A percentile compares a stretch with the other conserved stretches of the same genome.
phyloP scores from a whole-genome alignment of 2,329 filamentous ascomycete species.

The Beauveria caledonica region DNA sequence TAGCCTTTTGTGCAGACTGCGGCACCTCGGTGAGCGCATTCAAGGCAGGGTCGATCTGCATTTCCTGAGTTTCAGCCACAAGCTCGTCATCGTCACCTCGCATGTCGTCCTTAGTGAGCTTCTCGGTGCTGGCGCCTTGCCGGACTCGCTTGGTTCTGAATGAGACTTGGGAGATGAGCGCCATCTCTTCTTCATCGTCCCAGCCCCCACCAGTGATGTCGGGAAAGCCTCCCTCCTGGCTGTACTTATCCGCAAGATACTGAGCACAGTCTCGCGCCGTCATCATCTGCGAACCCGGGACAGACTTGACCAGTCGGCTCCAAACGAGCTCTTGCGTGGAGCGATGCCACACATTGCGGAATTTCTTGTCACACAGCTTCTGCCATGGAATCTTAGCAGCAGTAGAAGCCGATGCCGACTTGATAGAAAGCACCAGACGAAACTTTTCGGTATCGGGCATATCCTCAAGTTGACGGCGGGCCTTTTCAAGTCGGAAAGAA shows the following conservation, averaged over 20 bases:
- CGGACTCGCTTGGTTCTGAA: slow-evolving; percentile 3
- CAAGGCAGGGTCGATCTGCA: slow-evolving; percentile 26
- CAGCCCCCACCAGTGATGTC: slow-evolving; percentile 23
- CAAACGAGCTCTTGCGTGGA: slow-evolving; percentile 31
- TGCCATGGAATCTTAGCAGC: slow-evolving; percentile 40
- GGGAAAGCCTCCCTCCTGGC: slow-evolving; percentile 26
- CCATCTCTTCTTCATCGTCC: slow-evolving; percentile 26
- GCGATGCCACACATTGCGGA: slow-evolving; percentile 31
- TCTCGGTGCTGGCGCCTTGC: slow-evolving; percentile 22
- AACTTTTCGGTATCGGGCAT: slow-evolving; percentile 39
- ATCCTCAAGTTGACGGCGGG: slow-evolving; percentile 31
- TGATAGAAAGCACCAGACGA: slow-evolving; percentile 34
- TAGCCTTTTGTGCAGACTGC: slow-evolving; percentile 18
- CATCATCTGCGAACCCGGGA: slow-evolving; percentile 24
- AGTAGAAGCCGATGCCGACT: slow-evolving; percentile 28
- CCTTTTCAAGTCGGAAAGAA: slow-evolving; percentile 36
- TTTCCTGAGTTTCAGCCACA: slow-evolving; percentile 16
- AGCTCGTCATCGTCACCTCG: slow-evolving; percentile 10
- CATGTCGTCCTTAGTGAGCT: slow-evolving; percentile 18
- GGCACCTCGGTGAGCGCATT: slow-evolving; percentile 8
- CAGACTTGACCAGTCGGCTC: slow-evolving; percentile 28
- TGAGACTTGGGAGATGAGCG: slow-evolving; percentile 16
- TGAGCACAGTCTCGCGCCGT: slow-evolving; percentile 28
- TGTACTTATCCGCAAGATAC: slow-evolving; percentile 27
- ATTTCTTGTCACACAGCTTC: slow-evolving; percentile 32